Evolutionary conservation across 139 green algal genomes (phyloP).

Genomic region (Chlorella sp.): DNA sequence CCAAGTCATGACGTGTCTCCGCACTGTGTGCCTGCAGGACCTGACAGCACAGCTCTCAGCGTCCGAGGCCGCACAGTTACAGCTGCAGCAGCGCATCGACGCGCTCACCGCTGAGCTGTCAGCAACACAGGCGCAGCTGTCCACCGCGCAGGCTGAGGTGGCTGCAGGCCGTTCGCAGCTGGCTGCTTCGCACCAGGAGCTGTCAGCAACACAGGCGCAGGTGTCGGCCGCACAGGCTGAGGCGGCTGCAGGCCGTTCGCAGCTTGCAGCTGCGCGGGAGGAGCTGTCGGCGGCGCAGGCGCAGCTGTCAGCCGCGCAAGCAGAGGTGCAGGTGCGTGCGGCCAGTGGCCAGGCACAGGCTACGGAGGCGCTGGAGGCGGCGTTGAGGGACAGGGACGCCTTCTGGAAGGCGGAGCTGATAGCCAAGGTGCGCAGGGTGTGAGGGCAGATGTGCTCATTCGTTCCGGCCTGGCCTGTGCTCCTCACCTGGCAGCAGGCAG

Average conservation of each 20-base stretch:
- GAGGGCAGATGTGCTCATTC: no score
- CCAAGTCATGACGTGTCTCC: no score
- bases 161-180: no score
- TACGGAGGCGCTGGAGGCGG: background rate
- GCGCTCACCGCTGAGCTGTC: background rate
- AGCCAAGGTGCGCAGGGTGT: background rate
- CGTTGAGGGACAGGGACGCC: background rate
- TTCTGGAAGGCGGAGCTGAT: conserved; percentile 2
- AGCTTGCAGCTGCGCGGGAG: background rate
- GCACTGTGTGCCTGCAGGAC: no score
- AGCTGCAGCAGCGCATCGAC: background rate
- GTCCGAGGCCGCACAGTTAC: no score
- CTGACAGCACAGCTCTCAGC: no score
- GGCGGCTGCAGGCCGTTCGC: no score
- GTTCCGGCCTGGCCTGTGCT: no score
- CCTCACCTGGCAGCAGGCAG: no score
- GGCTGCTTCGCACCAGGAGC: background rate
- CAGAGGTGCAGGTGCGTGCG: background rate
- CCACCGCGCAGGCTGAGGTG: no score
- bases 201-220: background rate
- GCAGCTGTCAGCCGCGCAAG: background rate
- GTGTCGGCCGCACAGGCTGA: no score
- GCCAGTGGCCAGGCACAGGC: background rate
- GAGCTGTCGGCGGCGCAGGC: background rate
- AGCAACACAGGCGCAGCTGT: background rate